A percentile compares a stretch with the other conserved stretches of the same genome.
These are phyloP conservation scores for Massariosphaeria phaeospora DNA, from an alignment of 495 filamentous ascomycete species.

Conservation along the genomic window DNA sequence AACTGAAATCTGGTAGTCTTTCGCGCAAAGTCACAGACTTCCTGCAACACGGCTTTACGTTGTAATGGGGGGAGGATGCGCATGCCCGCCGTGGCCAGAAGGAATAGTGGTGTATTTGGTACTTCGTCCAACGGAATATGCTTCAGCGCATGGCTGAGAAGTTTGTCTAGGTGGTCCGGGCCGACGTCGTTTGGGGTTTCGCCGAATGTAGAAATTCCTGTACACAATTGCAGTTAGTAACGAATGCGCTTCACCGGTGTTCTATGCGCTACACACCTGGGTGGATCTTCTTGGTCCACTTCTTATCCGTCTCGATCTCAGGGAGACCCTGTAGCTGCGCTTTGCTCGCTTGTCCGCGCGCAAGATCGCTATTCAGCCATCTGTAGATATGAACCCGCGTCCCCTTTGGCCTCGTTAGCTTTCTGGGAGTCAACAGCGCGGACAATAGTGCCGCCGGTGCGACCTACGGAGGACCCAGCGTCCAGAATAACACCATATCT, in stretches of 20 bases:
- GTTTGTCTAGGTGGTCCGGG: slow-evolving; percentile 66
- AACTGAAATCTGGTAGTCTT: slow-evolving; percentile 75
- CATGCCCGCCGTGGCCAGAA: slow-evolving; percentile 97
- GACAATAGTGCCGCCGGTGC: neutral
- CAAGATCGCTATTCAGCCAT: slow-evolving; percentile 73
- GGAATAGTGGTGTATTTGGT: slow-evolving; percentile 81
- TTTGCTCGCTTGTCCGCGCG: slow-evolving; percentile 55
- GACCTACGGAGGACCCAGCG: slow-evolving; percentile 62
- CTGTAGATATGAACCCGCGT: slow-evolving; percentile 89
- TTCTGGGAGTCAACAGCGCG: neutral
- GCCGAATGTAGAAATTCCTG: slow-evolving; percentile 84
- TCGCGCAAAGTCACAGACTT: slow-evolving; percentile 80
- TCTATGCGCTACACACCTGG: slow-evolving; percentile 52
- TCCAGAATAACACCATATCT: slow-evolving; percentile 64
- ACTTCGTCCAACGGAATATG: slow-evolving; percentile 74
- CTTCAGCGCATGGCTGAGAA: slow-evolving; percentile 80
- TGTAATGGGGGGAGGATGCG: slow-evolving; percentile 73
- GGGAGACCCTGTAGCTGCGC: slow-evolving; percentile 67
- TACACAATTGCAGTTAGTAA: neutral
- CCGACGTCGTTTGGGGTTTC: slow-evolving; percentile 71
- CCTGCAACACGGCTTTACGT: slow-evolving; percentile 62
- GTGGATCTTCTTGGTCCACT: slow-evolving; percentile 89
- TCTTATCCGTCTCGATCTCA: slow-evolving; percentile 70
- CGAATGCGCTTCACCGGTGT: neutral
- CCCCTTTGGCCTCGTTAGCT: slow-evolving; percentile 48